Conservation (phyloP, 176 grass and related monocot species). For the Aegilops umbellulata region DNA sequence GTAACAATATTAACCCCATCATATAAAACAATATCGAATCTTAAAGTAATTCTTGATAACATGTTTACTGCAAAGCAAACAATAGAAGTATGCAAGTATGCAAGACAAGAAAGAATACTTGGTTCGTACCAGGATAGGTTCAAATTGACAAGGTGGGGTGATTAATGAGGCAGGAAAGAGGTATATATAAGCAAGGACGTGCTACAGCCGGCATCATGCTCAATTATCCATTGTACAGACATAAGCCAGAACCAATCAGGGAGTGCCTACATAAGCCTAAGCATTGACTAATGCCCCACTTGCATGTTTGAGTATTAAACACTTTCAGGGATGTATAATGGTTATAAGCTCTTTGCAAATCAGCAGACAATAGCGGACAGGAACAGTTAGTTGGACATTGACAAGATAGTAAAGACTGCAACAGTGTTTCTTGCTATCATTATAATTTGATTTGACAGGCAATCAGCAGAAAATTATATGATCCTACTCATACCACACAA, state of each 20-base stretch:
- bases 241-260: background rate
- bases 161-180: background rate
- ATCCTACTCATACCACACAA: background rate
- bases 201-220: background rate
- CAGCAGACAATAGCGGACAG: background rate
- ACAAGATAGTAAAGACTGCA: background rate
- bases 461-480: background rate
- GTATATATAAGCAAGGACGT: background rate
- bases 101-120: background rate
- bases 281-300: background rate
- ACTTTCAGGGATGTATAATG: background rate
- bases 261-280: background rate
- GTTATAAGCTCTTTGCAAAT: background rate
- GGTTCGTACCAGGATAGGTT: background rate
- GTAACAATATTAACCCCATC: background rate
- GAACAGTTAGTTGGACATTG: background rate
- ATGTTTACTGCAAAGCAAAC: background rate
- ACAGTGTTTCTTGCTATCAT: background rate
- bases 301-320: background rate
- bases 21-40: background rate
- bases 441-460: background rate
- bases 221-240: background rate
- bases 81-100: background rate
- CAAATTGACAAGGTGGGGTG: constrained; percentile 15
- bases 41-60: background rate